Base-by-base conservation (phyloP, 495 filamentous ascomycete species). In the Chaetomium cochliodes region DNA sequence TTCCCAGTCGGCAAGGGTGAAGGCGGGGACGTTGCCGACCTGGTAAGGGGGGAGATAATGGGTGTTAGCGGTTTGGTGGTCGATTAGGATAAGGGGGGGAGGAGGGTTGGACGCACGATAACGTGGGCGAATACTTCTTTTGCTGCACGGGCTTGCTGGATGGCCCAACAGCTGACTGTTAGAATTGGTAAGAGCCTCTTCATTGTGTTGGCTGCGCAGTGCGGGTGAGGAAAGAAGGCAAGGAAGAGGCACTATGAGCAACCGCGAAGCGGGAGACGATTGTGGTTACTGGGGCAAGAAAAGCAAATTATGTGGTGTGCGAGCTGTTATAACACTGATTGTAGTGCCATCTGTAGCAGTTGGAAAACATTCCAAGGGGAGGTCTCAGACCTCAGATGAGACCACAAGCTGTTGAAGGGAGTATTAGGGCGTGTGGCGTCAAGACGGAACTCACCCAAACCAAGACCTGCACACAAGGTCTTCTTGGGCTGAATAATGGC, bases 1-100 rank as follows among this genome's bases (percentile, higher is more conserved):
- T 54, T 85, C 79, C 70, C 84, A 86, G 59, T 86, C 84, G 22
- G 69, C 58, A 6, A 70, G 46, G 6, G 73, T 77, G 84, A 85
- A 63, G 84, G 71, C 6, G 79, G 78, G 49, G 16, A 63, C 33
- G 37, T 72, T 72, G 42, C 71, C 71, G 22, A 68, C 46, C 68
- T 70, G 44, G 8, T 2, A 30, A 6, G 28, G 28, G 28, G 28
- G 28, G 28, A 6, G 28, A 30, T n/a, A n/a, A n/a, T n/a, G 20
- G 20, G 18, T 25, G 47, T 61, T 16, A 47, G 52, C 0, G 44
- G 37, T 23, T 18, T 9, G 28, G 20, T 25, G 22, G 1, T 39
- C 0, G 37, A 6, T 3, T 39, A n/a, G 54, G 30, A 9, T 15
- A 18, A 1, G 11, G 5, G 55, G 16, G 25, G 50, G 11, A 3